phyloP scores from a whole-genome alignment of 257 asterid species.

The Parsonsia alboflavescens region DNA sequence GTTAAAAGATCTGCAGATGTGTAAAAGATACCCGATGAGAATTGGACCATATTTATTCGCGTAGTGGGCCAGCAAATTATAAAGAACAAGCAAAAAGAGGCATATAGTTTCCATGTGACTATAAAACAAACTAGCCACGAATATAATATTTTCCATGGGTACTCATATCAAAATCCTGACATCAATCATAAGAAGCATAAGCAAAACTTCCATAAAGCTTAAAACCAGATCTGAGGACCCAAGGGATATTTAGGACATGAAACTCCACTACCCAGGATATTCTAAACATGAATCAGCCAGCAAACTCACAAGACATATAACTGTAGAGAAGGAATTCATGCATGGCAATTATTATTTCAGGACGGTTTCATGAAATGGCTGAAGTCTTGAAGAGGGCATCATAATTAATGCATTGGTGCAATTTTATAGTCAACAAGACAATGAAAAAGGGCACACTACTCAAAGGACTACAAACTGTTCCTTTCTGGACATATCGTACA shows the following conservation, averaged over 20 bases:
- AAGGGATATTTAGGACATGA: background rate
- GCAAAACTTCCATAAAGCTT: background rate
- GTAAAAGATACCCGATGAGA: conserved; percentile 9
- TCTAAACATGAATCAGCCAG: background rate
- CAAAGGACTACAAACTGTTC: too few relatives aligned
- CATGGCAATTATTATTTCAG: background rate
- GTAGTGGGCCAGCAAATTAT: conserved; percentile 1
- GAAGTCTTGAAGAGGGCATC: too few relatives aligned
- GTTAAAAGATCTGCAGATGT: conserved; percentile 65
- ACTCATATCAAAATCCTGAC: background rate
- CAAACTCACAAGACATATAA: background rate
- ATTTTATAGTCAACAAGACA: too few relatives aligned
- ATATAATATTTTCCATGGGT: background rate
- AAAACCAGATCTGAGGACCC: background rate
- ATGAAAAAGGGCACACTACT: too few relatives aligned
- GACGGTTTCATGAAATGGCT: too few relatives aligned
- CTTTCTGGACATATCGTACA: background rate
- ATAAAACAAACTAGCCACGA: background rate
- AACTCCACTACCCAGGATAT: background rate
- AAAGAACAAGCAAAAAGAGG: background rate
- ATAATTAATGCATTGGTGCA: too few relatives aligned
- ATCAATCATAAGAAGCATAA: background rate
- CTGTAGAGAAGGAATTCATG: background rate
- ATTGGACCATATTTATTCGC: background rate
- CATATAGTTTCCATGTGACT: background rate